Conservation (phyloP, 305 asterid genomes). For the Solanum hybrid region DNA sequence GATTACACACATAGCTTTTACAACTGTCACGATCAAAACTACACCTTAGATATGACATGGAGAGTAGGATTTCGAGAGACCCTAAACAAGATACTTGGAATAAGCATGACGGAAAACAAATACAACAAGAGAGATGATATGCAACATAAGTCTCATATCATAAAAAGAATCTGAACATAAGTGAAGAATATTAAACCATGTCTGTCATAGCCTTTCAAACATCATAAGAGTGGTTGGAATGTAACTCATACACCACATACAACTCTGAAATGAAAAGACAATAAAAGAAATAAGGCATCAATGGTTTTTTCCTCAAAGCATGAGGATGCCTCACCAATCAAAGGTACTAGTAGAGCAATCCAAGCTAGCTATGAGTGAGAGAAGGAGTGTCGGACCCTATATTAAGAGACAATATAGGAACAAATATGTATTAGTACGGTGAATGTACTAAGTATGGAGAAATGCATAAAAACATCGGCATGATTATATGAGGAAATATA, state of each 20-base stretch:
- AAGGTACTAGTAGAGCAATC: background rate
- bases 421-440: background rate
- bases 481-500: background rate
- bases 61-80: background rate
- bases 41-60: background rate
- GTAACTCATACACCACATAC: background rate
- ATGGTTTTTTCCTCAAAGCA: background rate
- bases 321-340: background rate
- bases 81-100: background rate
- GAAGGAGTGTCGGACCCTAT: background rate
- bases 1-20: background rate
- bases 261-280: background rate
- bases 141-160: background rate
- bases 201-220: background rate
- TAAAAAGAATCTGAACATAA: too few relatives aligned
- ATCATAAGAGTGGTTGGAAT: too few relatives aligned
- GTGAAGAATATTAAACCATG: background rate
- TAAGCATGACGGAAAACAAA: background rate
- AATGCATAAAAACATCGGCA: background rate
- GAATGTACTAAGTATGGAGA: background rate
- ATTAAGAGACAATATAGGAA: background rate
- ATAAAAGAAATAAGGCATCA: background rate
- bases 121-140: background rate
- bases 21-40: background rate
- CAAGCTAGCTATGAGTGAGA: background rate